Evolutionary conservation across 495 filamentous ascomycete species (phyloP).

Genomic region (Chaetomium tenue): DNA sequence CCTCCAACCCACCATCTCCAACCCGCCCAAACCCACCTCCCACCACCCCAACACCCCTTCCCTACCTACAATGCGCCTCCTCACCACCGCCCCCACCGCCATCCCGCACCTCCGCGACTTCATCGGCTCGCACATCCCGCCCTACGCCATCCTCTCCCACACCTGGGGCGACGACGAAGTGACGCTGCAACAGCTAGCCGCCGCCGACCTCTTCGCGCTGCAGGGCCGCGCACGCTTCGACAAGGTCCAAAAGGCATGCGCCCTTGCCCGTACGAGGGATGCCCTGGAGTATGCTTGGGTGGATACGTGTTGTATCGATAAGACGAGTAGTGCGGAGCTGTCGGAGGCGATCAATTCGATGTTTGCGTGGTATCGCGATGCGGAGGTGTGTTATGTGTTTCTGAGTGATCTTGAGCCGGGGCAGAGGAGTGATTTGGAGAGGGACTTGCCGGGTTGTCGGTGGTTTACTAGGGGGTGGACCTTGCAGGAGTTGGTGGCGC

Average conservation of each 20-base stretch:
- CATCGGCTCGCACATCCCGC: constrained; percentile 1
- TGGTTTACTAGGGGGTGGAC: constrained; percentile 6
- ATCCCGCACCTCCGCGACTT: background rate
- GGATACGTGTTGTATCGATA: constrained; percentile 38
- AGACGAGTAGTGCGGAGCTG: constrained; percentile 11
- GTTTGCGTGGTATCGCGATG: constrained; percentile 14
- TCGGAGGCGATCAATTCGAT: constrained; percentile 13
- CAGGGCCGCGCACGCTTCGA: constrained; percentile 16
- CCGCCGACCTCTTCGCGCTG: background rate
- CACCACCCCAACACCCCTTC: no score
- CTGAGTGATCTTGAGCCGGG: background rate
- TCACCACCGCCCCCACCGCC: background rate
- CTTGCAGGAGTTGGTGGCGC: constrained; percentile 14
- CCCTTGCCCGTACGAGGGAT: constrained; percentile 20
- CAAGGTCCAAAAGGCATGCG: constrained; percentile 31
- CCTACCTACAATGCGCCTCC: background rate
- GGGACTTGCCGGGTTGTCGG: background rate
- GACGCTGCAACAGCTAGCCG: constrained; percentile 11
- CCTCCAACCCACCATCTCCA: no score
- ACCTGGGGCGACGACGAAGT: constrained; percentile 20
- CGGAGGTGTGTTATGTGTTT: constrained; percentile 16
- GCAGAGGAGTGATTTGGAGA: background rate
- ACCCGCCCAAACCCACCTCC: no score
- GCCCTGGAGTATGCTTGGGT: constrained; percentile 33
- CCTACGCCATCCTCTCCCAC: constrained; percentile 25